Conservation (phyloP, 1,284 basidiomycete genomes). For the Fistulinella staudtii region DNA sequence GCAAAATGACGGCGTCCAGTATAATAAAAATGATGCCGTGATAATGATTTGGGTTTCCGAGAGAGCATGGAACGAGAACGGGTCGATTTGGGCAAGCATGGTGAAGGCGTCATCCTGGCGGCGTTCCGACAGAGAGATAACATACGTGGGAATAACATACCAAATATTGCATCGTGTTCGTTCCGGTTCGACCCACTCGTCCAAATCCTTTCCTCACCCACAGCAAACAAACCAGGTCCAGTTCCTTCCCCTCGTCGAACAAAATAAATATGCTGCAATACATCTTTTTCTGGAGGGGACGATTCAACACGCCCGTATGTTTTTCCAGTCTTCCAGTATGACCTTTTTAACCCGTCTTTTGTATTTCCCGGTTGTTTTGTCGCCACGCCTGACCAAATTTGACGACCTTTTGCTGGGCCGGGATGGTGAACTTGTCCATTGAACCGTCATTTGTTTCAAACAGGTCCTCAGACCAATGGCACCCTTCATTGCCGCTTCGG, state of each 20-base stretch:
- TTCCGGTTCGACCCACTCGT: constrained; percentile 24
- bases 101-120: not conserved
- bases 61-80: not conserved
- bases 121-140: not conserved
- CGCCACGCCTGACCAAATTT: no score
- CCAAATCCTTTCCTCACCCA: not conserved
- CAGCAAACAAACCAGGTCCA: not conserved
- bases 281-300: constrained; percentile 27
- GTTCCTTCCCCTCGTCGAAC: not conserved
- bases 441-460: not conserved
- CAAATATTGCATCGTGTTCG: not conserved
- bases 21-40: not conserved
- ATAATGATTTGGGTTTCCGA: not conserved
- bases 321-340: not conserved
- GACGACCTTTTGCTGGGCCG: no score
- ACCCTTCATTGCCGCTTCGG: constrained; percentile 67
- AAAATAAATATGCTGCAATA: constrained; percentile 21
- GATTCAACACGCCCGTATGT: constrained; percentile 31
- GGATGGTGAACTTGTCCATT: no score
- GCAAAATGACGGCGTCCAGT: constrained; percentile 16
- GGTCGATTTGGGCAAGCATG: constrained; percentile 1
- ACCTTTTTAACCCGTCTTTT: not conserved
- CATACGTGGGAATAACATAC: constrained; percentile 26
- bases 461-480: constrained; percentile 70
- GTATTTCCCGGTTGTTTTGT: not conserved